Evolutionary conservation across 768 basidiomycete species (phyloP), one percentile per base, ranked within the genome.

Genomic region (Pulveroboletus sp.): DNA sequence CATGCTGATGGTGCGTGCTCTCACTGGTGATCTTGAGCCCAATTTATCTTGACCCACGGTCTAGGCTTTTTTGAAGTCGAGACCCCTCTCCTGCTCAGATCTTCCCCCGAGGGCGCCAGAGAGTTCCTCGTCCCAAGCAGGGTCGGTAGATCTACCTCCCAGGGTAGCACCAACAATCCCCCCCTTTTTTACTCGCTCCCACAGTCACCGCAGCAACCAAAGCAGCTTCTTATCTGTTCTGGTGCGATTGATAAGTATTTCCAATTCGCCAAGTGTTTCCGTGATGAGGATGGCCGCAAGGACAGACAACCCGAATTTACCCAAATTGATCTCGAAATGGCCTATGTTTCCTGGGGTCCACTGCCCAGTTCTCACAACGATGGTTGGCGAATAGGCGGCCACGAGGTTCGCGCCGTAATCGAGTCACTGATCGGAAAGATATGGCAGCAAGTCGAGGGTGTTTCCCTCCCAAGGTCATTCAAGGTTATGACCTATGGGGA

Each of bases 271-370:
- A 82, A 82, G 57, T 97, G 94, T 70, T 97, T 97, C 76, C 81
- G 94, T 39, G 94, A 97, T 67, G 94, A 97, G 69, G 92, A 91
- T 62, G 93, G 93, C 5, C 79, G 94, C 49, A 93, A 89, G 68
- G 94, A 97, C 66, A 79, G 94, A 39, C 94, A 97, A 63, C 93
- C 94, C 0, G 94, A 97, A 68, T 97, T 97, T 69, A 97, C 94
- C 18, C 94, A 97, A 71, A 76, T 97, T 53, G 94, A 97, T 81
- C 69, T 97, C 54, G 94, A 97, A 71, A 94, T 96, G 89, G 92
- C 88, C 2, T 97, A 88, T 69, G 84, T 94, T 15, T 86, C 86
- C 8, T 96, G 94, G 83, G 86, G 85, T 43, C 57, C 61, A 4
- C 47, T 50, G 14, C 8, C 17, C 9, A 9, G 43, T 15, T 45